Evolutionary conservation across 2,329 filamentous ascomycete genomes (phyloP).

Genomic region (Aspergillus glaucus): DNA sequence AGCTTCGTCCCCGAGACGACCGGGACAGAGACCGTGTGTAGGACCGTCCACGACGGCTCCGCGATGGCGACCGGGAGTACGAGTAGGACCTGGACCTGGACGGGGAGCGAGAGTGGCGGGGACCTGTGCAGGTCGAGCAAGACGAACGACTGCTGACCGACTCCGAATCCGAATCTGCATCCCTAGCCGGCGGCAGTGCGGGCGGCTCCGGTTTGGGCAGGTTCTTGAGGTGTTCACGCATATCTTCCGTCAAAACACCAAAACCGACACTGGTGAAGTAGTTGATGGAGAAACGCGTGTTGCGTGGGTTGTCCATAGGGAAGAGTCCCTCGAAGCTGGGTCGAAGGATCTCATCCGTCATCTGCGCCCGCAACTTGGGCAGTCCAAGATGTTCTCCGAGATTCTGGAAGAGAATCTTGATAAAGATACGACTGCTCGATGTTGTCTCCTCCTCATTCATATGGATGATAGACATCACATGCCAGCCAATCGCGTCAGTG

Average conservation of each 20-base stretch:
- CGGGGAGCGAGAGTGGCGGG: constrained; percentile 35
- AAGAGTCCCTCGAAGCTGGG: constrained; percentile 80
- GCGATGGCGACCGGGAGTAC: constrained; percentile 31
- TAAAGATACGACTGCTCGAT: constrained; percentile 91
- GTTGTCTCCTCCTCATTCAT: constrained; percentile 97
- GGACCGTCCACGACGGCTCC: constrained; percentile 23
- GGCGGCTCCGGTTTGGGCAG: constrained; percentile 78
- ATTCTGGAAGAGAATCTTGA: constrained; percentile 96
- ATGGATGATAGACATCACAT: constrained; percentile 75
- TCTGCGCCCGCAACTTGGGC: constrained; percentile 65
- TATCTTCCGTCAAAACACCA: constrained; percentile 88
- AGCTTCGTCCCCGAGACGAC: constrained; percentile 23
- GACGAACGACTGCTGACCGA: constrained; percentile 45
- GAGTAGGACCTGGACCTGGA: constrained; percentile 41
- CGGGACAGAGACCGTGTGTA: constrained; percentile 27
- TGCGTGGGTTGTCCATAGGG: constrained; percentile 79
- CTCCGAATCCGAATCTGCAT: constrained; percentile 63
- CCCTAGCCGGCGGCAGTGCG: constrained; percentile 51
- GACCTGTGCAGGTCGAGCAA: constrained; percentile 20
- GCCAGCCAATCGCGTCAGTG: constrained; percentile 86
- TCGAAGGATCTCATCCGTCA: constrained; percentile 72
- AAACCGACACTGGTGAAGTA: constrained; percentile 98
- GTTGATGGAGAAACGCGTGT: constrained; percentile 96
- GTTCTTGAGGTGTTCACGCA: constrained; percentile 85
- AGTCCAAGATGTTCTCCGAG: constrained; percentile 81